phyloP scores from a whole-genome alignment of 2,329 filamentous ascomycete species.

The Penicillium sp. region DNA sequence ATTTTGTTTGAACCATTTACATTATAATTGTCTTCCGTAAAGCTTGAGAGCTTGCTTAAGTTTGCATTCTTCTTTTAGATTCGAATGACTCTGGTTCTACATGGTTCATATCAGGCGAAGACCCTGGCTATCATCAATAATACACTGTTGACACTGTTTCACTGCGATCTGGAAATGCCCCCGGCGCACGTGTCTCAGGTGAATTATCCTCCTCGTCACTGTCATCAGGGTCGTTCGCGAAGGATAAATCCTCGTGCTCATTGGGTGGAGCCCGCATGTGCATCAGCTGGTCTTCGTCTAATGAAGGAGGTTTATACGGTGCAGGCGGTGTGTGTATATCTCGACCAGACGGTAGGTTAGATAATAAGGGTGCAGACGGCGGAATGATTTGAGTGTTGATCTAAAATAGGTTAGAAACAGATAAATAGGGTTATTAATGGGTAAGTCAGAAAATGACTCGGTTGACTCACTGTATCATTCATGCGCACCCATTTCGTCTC shows the following conservation, averaged over 20 bases:
- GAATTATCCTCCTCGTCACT: constrained; percentile 36
- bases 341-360: constrained; percentile 81
- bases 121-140: constrained; percentile 26
- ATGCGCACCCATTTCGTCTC: constrained; percentile 86
- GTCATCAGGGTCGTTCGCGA: constrained; percentile 45
- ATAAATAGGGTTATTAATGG: not conserved
- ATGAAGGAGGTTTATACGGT: constrained; percentile 63
- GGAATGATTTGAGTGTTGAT: constrained; percentile 80
- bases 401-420: constrained; percentile 41
- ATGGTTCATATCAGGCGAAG: not conserved
- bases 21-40: constrained; percentile 5
- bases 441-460: not conserved
- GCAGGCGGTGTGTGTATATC: constrained; percentile 73
- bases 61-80: not conserved
- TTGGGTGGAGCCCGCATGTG: constrained; percentile 60
- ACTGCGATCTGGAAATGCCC: constrained; percentile 36
- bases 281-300: constrained; percentile 64
- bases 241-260: constrained; percentile 40
- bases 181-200: constrained; percentile 21
- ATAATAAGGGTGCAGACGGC: constrained; percentile 67
- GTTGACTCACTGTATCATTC: constrained; percentile 76
- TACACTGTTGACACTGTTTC: constrained; percentile 34
- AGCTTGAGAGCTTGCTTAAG: not conserved
- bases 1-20: constrained; percentile 30
- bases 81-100: too few species aligned